Evolutionary conservation across 768 basidiomycete species (phyloP).

Genomic region (Ramaria rubella): DNA sequence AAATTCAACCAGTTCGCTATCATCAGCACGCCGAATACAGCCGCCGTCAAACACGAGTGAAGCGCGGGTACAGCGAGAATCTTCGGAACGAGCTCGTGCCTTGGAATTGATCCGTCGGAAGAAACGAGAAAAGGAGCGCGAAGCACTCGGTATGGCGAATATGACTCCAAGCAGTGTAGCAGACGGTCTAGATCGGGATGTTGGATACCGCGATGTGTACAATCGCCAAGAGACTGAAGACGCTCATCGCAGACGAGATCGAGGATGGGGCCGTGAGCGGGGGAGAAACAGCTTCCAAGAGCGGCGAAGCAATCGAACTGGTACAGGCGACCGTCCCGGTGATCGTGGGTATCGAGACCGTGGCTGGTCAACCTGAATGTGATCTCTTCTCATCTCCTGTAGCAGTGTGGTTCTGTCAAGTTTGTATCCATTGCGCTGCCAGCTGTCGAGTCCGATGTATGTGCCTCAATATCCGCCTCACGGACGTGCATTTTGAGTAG

Average conservation of each 20-base stretch:
- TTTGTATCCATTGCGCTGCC: no score
- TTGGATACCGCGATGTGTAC: slow-evolving; percentile 62
- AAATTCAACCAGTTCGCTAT: not conserved
- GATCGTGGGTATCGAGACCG: not conserved
- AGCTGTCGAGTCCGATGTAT: no score
- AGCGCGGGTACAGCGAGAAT: slow-evolving; percentile 63
- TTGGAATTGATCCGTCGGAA: slow-evolving; percentile 62
- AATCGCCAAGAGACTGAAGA: slow-evolving; percentile 68
- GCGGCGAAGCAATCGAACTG: not conserved
- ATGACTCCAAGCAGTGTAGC: slow-evolving; percentile 68
- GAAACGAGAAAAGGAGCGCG: slow-evolving; percentile 42
- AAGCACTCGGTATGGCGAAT: slow-evolving; percentile 1
- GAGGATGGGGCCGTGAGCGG: slow-evolving; percentile 19
- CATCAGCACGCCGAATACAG: not conserved
- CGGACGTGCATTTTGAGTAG: no score
- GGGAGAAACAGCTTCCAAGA: not conserved
- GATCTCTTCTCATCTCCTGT: no score
- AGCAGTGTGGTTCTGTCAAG: no score
- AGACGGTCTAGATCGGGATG: slow-evolving; percentile 21
- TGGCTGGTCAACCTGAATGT: not conserved
- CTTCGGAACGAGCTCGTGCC: slow-evolving; percentile 68
- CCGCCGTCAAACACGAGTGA: slow-evolving; percentile 39
- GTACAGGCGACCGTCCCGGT: not conserved
- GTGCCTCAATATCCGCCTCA: no score
- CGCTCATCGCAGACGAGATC: slow-evolving; percentile 46